phyloP scores from a whole-genome alignment of 2,329 filamentous ascomycete genomes.

The Paraconiothyrium brasiliense region DNA sequence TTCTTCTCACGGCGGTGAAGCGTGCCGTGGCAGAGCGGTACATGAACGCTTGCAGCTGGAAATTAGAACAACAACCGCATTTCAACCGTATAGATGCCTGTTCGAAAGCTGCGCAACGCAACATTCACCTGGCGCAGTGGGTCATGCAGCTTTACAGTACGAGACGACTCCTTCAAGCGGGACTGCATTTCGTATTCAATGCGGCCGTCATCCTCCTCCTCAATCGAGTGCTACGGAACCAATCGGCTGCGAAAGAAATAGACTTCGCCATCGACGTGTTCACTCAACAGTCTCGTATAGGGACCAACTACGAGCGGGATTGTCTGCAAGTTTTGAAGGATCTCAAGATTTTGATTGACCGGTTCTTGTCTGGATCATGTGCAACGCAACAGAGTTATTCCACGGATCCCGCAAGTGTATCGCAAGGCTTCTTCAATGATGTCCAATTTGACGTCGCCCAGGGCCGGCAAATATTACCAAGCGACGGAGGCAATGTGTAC shows the following conservation, averaged over 20 bases:
- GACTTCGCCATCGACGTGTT: constrained; percentile 35
- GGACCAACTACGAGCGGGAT: constrained; percentile 36
- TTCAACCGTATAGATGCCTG: constrained; percentile 26
- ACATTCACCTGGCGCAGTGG: constrained; percentile 30
- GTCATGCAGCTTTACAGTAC: constrained; percentile 18
- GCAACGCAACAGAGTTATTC: constrained; percentile 8
- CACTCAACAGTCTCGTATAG: constrained; percentile 32
- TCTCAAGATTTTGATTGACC: constrained; percentile 32
- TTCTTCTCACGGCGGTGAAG: constrained; percentile 36
- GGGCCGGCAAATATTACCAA: constrained; percentile 2
- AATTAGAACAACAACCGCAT: constrained; percentile 24
- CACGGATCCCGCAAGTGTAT: constrained; percentile 10
- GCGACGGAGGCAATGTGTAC: constrained; percentile 19
- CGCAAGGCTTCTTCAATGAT: constrained; percentile 1
- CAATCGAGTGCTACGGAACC: constrained; percentile 27
- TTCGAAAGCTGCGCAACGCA: constrained; percentile 30
- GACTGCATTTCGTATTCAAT: constrained; percentile 41
- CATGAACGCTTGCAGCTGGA: constrained; percentile 22
- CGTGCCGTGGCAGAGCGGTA: constrained; percentile 32
- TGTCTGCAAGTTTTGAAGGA: constrained; percentile 36
- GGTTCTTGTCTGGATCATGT: constrained; percentile 21
- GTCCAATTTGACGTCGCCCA: constrained; percentile 5
- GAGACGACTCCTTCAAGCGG: constrained; percentile 32
- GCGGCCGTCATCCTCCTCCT: constrained; percentile 38
- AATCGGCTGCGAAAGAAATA: constrained; percentile 21